Conservation (phyloP, 1,284 basidiomycete genomes). For the Heliocybe sulcata region DNA sequence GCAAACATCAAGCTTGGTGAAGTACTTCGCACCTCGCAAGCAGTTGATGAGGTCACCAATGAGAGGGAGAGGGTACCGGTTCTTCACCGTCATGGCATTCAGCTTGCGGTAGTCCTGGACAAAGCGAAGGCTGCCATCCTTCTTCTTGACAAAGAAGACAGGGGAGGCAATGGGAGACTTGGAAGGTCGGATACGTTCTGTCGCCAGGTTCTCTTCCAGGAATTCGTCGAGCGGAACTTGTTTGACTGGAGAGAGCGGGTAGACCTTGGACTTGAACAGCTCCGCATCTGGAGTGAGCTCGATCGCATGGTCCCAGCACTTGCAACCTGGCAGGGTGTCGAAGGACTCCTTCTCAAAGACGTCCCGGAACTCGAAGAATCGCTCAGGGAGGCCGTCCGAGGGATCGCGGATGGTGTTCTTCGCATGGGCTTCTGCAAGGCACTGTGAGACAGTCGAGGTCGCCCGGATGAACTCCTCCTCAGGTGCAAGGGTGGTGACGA, state of each 20-base stretch:
- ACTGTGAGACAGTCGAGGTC: too few relatives aligned
- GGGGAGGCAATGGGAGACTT: conserved; percentile 19
- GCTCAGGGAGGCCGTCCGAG: conserved; percentile 6
- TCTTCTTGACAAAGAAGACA: conserved; percentile 23
- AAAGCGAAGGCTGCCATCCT: background rate
- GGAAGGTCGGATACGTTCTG: conserved; percentile 11
- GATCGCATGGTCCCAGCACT: conserved; percentile 11
- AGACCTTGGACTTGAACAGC: conserved; percentile 8
- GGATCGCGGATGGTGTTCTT: too few relatives aligned
- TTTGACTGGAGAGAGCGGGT: conserved; percentile 15
- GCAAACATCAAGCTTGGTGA: background rate
- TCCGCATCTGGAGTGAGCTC: conserved; percentile 4
- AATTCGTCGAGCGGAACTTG: conserved; percentile 13
- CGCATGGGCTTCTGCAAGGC: too few relatives aligned
- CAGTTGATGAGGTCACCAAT: background rate
- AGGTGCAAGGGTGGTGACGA: too few relatives aligned
- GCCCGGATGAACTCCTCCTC: too few relatives aligned
- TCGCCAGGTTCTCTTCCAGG: conserved; percentile 17
- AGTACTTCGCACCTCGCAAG: background rate
- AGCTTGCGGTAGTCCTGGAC: conserved; percentile 6
- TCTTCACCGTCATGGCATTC: conserved; percentile 1
- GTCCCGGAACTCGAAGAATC: conserved; percentile 10
- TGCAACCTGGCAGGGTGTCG: conserved; percentile 13
- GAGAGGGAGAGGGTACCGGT: background rate
- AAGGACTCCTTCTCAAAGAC: conserved; percentile 14